Evolutionary conservation across 2,329 filamentous ascomycete species (phyloP), one percentile per base, ranked within the genome.

Genomic region (Phialophora expanda): DNA sequence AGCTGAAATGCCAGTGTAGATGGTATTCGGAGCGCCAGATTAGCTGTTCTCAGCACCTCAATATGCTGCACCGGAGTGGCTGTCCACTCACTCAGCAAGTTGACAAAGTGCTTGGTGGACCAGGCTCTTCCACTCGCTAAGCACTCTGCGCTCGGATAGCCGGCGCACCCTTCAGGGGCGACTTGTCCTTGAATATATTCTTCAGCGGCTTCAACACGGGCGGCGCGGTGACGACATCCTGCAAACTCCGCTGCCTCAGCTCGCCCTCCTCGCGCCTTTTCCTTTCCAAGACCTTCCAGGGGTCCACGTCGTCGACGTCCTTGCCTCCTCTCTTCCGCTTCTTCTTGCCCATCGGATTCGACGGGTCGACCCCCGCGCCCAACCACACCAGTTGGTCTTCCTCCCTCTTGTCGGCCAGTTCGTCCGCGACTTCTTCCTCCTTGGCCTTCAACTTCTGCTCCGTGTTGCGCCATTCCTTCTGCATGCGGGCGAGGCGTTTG

Each of bases 221-320:
- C 32, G 93, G 93, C 44, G 91, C 93, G 12, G 75, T 73, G 24
- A 68, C 66, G 30, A 93, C 83, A 32, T 79, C 79, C 64, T 78
- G 75, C 41, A 78, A 76, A 69, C 80, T 80, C 30, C 68, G 64
- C 62, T 74, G 73, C 59, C 75, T 75, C 38, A 66, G 24, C 60
- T 71, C 69, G 6, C 75, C 74, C 20, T 77, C 78, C 71, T 87
- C 85, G 28, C 86, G 87, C 64, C 88, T 82, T 79, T 87, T 87
- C 75, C 84, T 84, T 75, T 89, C 89, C 70, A 97, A 77, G 67
- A 87, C 87, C 51, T 86, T 87, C 92, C 92, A 96, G 0, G 92
- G 91, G 76, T 94, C 91, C 53, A 89, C 87, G 9, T 88, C 86
- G 9, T 62, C 63, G 50, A 83, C 82, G 28, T 81, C 82, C 55